phyloP scores from a whole-genome alignment of 768 basidiomycete species.

The Lentinus brumalis region DNA sequence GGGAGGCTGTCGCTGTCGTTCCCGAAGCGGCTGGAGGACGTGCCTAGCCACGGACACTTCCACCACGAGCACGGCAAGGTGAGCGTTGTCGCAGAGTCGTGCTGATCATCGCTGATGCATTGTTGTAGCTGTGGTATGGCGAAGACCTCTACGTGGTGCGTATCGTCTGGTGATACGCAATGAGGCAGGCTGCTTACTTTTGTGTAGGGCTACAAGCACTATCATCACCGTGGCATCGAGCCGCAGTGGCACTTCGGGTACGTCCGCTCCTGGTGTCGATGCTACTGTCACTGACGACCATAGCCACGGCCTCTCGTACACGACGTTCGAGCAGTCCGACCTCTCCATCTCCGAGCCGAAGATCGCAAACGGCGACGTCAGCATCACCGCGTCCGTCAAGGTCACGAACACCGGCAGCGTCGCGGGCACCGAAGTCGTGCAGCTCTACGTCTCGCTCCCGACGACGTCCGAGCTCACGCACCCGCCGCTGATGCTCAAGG shows the following conservation, averaged over 20 bases:
- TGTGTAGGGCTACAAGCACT: slow-evolving; percentile 76
- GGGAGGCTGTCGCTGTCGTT: slow-evolving; percentile 79
- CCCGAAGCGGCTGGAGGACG: slow-evolving; percentile 71
- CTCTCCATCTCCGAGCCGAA: slow-evolving; percentile 49
- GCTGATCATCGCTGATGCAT: not conserved
- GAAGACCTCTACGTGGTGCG: slow-evolving; percentile 77
- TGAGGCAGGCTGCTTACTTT: too few species aligned
- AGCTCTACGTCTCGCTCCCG: slow-evolving; percentile 61
- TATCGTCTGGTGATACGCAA: too few species aligned
- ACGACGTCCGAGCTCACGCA: slow-evolving; percentile 49
- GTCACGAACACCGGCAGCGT: slow-evolving; percentile 66
- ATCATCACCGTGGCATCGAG: slow-evolving; percentile 35
- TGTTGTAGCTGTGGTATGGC: slow-evolving; percentile 51
- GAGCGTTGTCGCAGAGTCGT: slow-evolving; percentile 6
- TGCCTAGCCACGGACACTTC: slow-evolving; percentile 70
- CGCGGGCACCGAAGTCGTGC: slow-evolving; percentile 67
- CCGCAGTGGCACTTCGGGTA: too few species aligned
- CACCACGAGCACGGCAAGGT: slow-evolving; percentile 67
- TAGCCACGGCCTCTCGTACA: too few species aligned
- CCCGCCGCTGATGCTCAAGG: slow-evolving; percentile 60
- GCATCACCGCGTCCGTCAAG: slow-evolving; percentile 48
- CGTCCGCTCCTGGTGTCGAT: too few species aligned
- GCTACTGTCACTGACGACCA: too few species aligned
- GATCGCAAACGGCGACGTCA: slow-evolving; percentile 44
- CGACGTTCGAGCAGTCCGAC: too few species aligned